A percentile compares a stretch with the other conserved stretches of the same genome.
phyloP scores from a whole-genome alignment of 805 yeast genomes.

The Candida bentonensis region DNA sequence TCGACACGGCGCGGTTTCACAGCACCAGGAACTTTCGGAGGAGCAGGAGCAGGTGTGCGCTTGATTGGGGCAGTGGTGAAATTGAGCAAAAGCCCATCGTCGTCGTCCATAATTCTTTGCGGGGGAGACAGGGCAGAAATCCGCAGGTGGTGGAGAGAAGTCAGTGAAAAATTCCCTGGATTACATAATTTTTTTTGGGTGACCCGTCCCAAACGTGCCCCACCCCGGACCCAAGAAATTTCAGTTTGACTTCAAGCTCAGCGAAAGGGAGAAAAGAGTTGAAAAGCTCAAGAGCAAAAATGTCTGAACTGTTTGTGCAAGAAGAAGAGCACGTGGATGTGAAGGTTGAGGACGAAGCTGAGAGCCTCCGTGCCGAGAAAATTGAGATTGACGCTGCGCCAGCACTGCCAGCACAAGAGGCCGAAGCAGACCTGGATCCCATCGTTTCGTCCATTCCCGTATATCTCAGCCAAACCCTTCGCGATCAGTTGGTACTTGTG shows the following conservation, averaged over 20 bases:
- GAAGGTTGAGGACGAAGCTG: constrained; percentile 9
- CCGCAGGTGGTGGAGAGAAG: background rate
- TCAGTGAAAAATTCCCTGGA: background rate
- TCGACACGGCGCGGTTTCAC: no score
- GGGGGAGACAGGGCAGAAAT: background rate
- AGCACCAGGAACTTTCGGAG: no score
- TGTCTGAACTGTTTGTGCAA: background rate
- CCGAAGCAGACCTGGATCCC: constrained; percentile 34
- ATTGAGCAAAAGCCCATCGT: constrained; percentile 66
- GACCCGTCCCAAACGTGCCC: no score
- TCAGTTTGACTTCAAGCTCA: background rate
- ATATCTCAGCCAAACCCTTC: constrained; percentile 23
- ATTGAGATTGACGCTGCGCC: constrained; percentile 2
- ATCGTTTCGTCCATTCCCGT: constrained; percentile 49
- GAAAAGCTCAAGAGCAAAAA: no score
- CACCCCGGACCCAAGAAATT: no score
- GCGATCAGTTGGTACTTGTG: constrained; percentile 27
- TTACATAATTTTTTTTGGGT: constrained; percentile 1
- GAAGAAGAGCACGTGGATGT: constrained; percentile 3
- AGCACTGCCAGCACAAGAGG: no score
- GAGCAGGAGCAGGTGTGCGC: no score
- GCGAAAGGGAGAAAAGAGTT: background rate
- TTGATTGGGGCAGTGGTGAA: constrained; percentile 33
- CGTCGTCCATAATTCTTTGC: constrained; percentile 22
- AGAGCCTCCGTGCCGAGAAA: background rate